Conservation (phyloP, 352 stramenopile species). For the Phytophthora sp. region DNA sequence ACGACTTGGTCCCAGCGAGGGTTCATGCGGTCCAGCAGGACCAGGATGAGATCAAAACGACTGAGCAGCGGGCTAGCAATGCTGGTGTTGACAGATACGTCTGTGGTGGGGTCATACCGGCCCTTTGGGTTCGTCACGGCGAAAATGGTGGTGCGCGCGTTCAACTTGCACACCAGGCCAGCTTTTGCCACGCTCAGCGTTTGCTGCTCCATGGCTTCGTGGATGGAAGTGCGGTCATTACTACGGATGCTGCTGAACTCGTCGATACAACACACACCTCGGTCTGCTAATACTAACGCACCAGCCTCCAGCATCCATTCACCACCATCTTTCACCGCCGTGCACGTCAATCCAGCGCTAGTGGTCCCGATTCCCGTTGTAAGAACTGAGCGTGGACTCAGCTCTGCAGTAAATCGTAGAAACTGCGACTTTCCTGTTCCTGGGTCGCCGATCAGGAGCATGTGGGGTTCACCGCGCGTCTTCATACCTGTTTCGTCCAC, state of each 20-base stretch:
- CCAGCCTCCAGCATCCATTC: conserved; percentile 98
- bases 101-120: conserved; percentile 82
- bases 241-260: conserved; percentile 97
- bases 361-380: conserved; percentile 97
- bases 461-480: conserved; percentile 85
- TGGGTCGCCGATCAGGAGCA: conserved; percentile 85
- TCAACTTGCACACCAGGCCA: conserved; percentile 97
- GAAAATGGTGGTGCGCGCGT: conserved; percentile 95
- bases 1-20: conserved; percentile 93
- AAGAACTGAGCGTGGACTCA: conserved; percentile 94
- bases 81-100: conserved; percentile 95
- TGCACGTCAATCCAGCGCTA: conserved; percentile 96
- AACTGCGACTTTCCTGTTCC: conserved; percentile 95
- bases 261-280: conserved; percentile 97
- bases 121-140: conserved; percentile 96
- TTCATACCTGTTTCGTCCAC: conserved; percentile 74
- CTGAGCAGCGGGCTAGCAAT: conserved; percentile 96
- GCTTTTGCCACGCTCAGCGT: conserved; percentile 97
- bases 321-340: conserved; percentile 93
- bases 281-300: conserved; percentile 91
- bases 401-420: conserved; percentile 94
- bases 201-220: conserved; percentile 99
- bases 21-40: conserved; percentile 92
- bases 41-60: conserved; percentile 97
- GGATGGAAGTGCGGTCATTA: conserved; percentile 93